These are phyloP conservation scores for Hyphopichia pseudoburtonii DNA, from an alignment of 1,139 yeast species.

Conservation along the genomic window DNA sequence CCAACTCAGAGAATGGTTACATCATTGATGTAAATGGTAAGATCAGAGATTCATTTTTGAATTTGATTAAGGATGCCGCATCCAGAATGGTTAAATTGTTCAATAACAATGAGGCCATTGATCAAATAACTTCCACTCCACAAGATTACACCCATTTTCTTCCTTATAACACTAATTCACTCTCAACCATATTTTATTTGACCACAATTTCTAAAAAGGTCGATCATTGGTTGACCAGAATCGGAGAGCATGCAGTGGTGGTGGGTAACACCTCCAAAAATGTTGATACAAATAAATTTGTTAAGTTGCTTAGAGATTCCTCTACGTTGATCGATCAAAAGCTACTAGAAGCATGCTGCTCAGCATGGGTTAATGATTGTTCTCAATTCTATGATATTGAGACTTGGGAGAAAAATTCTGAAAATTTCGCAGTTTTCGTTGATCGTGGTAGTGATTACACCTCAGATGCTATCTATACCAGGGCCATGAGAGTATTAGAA, in stretches of 20 bases:
- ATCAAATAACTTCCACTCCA: constrained; percentile 40
- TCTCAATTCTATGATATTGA: constrained; percentile 47
- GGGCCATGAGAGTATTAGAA: constrained; percentile 36
- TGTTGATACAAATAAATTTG: constrained; percentile 37
- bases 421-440: constrained; percentile 8
- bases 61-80: constrained; percentile 26
- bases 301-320: constrained; percentile 35
- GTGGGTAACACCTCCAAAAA: constrained; percentile 36
- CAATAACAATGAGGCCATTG: constrained; percentile 27
- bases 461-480: constrained; percentile 23
- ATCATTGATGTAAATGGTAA: constrained; percentile 32
- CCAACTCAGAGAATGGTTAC: constrained; percentile 14
- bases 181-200: constrained; percentile 40
- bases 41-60: constrained; percentile 28
- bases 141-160: constrained; percentile 36
- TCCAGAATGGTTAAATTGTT: constrained; percentile 31
- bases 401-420: constrained; percentile 36
- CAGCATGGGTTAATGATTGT: constrained; percentile 51
- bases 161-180: constrained; percentile 44
- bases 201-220: constrained; percentile 30
- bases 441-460: constrained; percentile 17
- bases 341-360: constrained; percentile 43
- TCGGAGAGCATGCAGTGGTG: constrained; percentile 34
- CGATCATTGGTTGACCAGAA: constrained; percentile 29
- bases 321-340: constrained; percentile 37